Percentiles rank a stretch among this genome's conserved stretches.
These are phyloP conservation scores for Diaporthe velutina DNA, from an alignment of 2,329 filamentous ascomycete genomes.

Conservation along the genomic window DNA sequence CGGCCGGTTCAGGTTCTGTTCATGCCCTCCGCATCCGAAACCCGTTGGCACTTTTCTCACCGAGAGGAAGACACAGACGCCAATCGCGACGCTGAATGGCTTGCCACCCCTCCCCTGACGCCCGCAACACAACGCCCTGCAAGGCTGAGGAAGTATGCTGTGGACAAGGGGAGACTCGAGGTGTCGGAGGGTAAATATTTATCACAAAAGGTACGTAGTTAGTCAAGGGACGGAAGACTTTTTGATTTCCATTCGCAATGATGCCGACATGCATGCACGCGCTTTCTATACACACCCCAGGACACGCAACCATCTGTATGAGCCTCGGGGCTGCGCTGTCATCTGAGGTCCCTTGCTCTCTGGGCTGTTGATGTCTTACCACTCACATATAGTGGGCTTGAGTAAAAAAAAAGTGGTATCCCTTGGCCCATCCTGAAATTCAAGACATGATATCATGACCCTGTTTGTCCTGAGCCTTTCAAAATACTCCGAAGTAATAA, in stretches of 20 bases:
- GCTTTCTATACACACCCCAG: conserved; percentile 23
- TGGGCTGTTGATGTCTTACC: conserved; percentile 8
- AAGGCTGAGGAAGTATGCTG: neutral
- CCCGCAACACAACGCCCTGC: neutral
- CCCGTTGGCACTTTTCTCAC: neutral
- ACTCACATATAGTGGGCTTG: neutral
- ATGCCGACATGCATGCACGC: conserved; percentile 17
- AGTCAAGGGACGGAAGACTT: neutral
- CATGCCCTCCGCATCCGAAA: conserved; percentile 25
- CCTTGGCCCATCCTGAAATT: conserved; percentile 10
- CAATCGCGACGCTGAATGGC: neutral
- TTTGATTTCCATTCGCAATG: conserved; percentile 26
- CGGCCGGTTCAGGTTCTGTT: conserved; percentile 2
- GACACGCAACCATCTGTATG: neutral
- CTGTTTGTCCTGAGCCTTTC: conserved; percentile 24
- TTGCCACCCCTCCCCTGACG: neutral
- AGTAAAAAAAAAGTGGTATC: conserved; percentile 31
- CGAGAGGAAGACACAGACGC: neutral
- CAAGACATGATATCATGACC: conserved; percentile 38
- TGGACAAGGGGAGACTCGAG: neutral
- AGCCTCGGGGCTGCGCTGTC: neutral
- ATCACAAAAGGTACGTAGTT: too few species aligned
- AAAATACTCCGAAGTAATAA: neutral
- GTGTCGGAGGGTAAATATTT: too few species aligned
- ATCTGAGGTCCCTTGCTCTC: neutral